These are phyloP conservation scores for Neurospora terricola DNA, from an alignment of 495 filamentous ascomycete genomes.

Conservation along the genomic window DNA sequence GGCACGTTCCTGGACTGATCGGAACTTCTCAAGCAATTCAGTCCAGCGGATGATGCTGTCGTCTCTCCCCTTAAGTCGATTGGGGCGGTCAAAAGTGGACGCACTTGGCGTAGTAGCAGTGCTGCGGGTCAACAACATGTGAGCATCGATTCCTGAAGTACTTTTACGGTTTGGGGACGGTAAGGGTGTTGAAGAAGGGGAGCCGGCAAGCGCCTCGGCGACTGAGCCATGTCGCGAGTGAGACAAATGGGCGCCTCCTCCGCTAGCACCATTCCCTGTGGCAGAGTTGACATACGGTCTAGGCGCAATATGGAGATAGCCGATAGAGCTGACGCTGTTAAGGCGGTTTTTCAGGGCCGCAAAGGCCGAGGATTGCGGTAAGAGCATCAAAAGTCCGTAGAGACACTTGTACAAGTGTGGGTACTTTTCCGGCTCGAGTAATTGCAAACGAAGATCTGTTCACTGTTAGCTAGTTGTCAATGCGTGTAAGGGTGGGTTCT, in stretches of 20 bases:
- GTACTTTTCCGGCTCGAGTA: slow-evolving; percentile 95
- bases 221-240: slow-evolving; percentile 31
- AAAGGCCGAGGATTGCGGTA: slow-evolving; percentile 95
- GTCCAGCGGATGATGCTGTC: slow-evolving; percentile 81
- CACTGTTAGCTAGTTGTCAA: slow-evolving; percentile 4
- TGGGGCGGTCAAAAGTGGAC: slow-evolving; percentile 64
- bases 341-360: slow-evolving; percentile 93
- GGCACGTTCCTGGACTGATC: slow-evolving; percentile 73
- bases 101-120: slow-evolving; percentile 35
- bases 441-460: slow-evolving; percentile 82
- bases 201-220: slow-evolving; percentile 17
- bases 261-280: neutral
- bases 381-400: slow-evolving; percentile 93
- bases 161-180: slow-evolving; percentile 16
- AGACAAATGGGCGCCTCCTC: slow-evolving; percentile 11
- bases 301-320: slow-evolving; percentile 76
- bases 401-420: slow-evolving; percentile 97
- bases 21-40: slow-evolving; percentile 95
- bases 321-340: slow-evolving; percentile 93
- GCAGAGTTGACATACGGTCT: slow-evolving; percentile 57
- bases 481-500: neutral
- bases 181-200: slow-evolving; percentile 15
- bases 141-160: slow-evolving; percentile 7
- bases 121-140: slow-evolving; percentile 24
- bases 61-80: slow-evolving; percentile 72